Evolutionary conservation across 805 yeast genomes (phyloP).

Genomic region (Lipomyces spencermartinsiae): DNA sequence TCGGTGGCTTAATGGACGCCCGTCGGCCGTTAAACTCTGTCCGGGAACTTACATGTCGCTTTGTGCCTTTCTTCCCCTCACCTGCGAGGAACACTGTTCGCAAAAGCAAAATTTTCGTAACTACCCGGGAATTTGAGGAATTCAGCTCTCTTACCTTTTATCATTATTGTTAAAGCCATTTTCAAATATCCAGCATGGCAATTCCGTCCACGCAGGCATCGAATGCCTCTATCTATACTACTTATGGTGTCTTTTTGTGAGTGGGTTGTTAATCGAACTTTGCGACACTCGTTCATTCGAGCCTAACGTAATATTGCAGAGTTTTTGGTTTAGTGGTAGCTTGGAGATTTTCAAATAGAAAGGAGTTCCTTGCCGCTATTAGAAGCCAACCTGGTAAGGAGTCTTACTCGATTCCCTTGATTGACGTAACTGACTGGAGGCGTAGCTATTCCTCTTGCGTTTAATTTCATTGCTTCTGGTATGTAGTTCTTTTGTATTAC

Average conservation of each 20-base stretch:
- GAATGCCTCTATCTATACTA: conserved; percentile 67
- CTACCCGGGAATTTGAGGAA: neutral
- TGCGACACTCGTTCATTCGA: neutral
- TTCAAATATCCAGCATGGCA: neutral
- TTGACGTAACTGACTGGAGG: neutral
- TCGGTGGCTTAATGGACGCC: too few species aligned
- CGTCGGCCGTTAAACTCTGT: too few species aligned
- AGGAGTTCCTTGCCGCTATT: conserved; percentile 74
- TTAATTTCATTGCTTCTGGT: conserved; percentile 92
- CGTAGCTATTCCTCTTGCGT: conserved; percentile 68
- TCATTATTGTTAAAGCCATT: neutral
- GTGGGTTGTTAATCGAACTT: conserved; percentile 7
- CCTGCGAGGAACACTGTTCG: too few species aligned
- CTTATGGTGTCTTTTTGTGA: conserved; percentile 60
- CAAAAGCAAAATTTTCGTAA: neutral
- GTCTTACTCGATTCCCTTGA: neutral
- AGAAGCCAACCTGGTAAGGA: conserved; percentile 71
- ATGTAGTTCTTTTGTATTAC: conserved; percentile 48
- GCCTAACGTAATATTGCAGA: conserved; percentile 10
- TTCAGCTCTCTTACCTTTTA: neutral
- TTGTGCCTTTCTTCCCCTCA: too few species aligned
- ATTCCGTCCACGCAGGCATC: conserved; percentile 49
- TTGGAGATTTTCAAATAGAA: conserved; percentile 54
- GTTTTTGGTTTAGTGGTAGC: conserved; percentile 66
- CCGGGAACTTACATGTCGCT: too few species aligned